Base-by-base conservation (phyloP, 1,139 yeast species). In the Hyphopichia pseudoburtonii region DNA sequence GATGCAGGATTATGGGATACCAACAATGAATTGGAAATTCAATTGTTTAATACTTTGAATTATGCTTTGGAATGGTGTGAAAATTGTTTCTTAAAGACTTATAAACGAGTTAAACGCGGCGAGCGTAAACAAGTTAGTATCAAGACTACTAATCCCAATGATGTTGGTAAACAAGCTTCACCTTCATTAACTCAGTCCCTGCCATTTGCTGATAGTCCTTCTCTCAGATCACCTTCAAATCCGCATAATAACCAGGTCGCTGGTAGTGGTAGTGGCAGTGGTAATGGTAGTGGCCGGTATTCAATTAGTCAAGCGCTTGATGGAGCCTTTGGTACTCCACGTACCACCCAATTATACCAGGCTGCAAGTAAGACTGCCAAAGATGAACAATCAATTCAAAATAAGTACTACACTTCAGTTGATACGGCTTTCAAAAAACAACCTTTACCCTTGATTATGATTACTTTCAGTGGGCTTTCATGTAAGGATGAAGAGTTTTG, bases 31-130 rank as follows among this genome's bases (percentile, higher is more conserved):
- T 55, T 64, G 26, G 65, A 71, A 18, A 77, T 84, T 28, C 80
- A 81, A 48, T 67, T 86, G 29, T 86, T 86, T 55, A 76, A 77
- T 41, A 84, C 87, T 40, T 71, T 92, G 45, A 92, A 94, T 55
- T 77, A 86, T 43, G 96, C 96, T 0, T 70, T 92, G 36, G 97
- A 92, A 60, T 90, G 96, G 96, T 88, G 97, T 68, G 99, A 92
- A 56, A 90, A 92, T 61, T 82, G 85, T 47, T 88, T 89, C 52
- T 71, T 92, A 50, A 71, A 78, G 33, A 82, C 87, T 34, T 89
- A 86, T 62, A 70, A 62, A 41, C 46, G 52, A 25, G 54, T 68
- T 28, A 54, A 62, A 39, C 14, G 28, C 43, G 43, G 28, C 37
- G 24, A 29, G 10, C 28, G 32, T 6, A 22, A 16, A 10, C 15